Evolutionary conservation across 2,329 filamentous ascomycete species (phyloP), one percentile per base, ranked within the genome.

Genomic region (Chaetomiaceae sp.): DNA sequence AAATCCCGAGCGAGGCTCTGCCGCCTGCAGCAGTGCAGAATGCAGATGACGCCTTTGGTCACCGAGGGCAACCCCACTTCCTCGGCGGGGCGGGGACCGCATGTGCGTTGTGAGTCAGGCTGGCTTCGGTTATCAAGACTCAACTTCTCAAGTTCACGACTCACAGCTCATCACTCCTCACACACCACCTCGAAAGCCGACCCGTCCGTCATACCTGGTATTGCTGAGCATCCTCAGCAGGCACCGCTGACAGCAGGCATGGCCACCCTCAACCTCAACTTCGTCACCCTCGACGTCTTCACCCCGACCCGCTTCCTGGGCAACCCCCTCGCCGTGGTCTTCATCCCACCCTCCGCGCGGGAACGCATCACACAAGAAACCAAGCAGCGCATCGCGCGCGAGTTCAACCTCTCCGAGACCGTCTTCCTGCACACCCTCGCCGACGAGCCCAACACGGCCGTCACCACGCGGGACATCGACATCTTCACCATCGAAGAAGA

Each of bases 351-450:
- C 12, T 53, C 64, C 17, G 58, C 62, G 22, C 67, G 67, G 8
- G 60, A 67, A n/a, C 61, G 63, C 14, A 69, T 83, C 20, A 72
- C 73, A 2, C 76, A 80, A 61, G 65, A 69, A 2, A 73, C 77
- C 62, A 85, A 85, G 63, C 80, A 83, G 63, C 64, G 68, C 57
- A 78, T 85, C 56, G 81, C 82, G 39, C 71, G 73, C 52, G 83
- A 86, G 67, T 85, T 85, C 71, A 83, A 82, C 67, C 77, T 82
- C 61, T 82, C 79, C 47, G 82, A 84, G 66, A 85, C 82, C 0
- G 79, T 83, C 43, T 85, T 85, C 63, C 67, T 85, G 31, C 79
- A 85, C 68, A 74, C 77, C 42, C 61, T 58, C 45, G 58, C 66
- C 44, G 61, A 67, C 25, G 68, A 62, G 31, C 53, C 47, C n/a